Evolutionary conservation across 805 yeast species (phyloP), one percentile per base, ranked within the genome.

Genomic region (Komagataella pseudopastoris): DNA sequence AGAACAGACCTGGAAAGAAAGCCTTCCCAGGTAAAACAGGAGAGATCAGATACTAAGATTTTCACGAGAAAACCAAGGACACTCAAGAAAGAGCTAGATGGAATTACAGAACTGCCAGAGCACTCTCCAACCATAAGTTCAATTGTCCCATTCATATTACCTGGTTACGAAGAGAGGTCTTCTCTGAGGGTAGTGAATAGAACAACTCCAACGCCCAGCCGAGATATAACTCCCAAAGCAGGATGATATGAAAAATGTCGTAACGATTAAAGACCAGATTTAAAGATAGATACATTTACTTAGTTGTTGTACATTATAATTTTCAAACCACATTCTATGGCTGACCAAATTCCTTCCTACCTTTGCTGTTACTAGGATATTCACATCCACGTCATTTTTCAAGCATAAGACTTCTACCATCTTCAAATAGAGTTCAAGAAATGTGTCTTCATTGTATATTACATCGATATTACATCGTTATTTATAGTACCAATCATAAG

Each of bases 111-210:
- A 6, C 8, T 16, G 16, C 23, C 47, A 14, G 22, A 36, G 6
- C 18, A n/a, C 14, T 45, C 46, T 23, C 14, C n/a, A 10, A 18
- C 10, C 6, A n/a, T 24, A 17, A 20, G 48, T 5, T 50, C 50
- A 8, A 8, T 48, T 6, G 43, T 44, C 8, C 67, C 68, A 6
- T 60, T 56, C 44, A 60, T 64, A 62, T 48, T 65, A 7, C 49
- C 53, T 18, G 69, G 68, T 7, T 64, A 63, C 53, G 61, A 61
- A 48, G 57, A 58, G 22, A 16, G 44, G 12, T 50, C 56, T 16
- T 52, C 50, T 14, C 54, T 60, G 39, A 56, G 53, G 36, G 56
- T 60, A n/a, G 51, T 51, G 8, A 62, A 60, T 50, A 12, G 51
- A n/a, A 20, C 39, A 14, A 30, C 39, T 8, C 39, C 39, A 30